Evolutionary conservation across 495 filamentous ascomycete genomes (phyloP).

Genomic region (Darksidea phi): DNA sequence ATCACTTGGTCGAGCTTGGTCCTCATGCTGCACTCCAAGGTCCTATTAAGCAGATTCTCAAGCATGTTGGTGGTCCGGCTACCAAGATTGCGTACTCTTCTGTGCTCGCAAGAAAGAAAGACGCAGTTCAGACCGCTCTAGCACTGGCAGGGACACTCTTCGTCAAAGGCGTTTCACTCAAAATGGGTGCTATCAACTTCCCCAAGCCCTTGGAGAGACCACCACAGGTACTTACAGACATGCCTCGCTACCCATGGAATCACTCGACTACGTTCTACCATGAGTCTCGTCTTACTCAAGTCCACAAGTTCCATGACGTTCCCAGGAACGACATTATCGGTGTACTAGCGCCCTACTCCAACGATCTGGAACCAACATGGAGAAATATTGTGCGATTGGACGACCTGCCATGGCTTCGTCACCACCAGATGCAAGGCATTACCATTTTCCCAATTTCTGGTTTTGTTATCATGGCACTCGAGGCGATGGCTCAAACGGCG

Average conservation of each 20-base stretch:
- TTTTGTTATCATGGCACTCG: constrained; percentile 24
- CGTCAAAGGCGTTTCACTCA: constrained; percentile 1
- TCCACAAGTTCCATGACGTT: constrained; percentile 5
- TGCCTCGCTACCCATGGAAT: constrained; percentile 28
- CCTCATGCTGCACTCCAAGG: constrained; percentile 65
- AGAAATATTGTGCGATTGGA: constrained; percentile 23
- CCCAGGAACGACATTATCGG: constrained; percentile 22
- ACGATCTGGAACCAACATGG: constrained; percentile 27
- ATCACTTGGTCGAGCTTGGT: constrained; percentile 56
- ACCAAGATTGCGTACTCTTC: constrained; percentile 19
- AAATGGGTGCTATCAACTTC: constrained; percentile 20
- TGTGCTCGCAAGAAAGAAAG: constrained; percentile 16
- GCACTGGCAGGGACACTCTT: constrained; percentile 25
- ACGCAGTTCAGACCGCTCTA: constrained; percentile 10
- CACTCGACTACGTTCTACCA: constrained; percentile 15
- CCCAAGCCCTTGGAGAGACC: constrained; percentile 1
- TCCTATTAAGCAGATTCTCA: constrained; percentile 45
- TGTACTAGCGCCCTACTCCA: constrained; percentile 11
- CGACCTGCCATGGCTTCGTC: constrained; percentile 26
- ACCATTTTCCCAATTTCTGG: constrained; percentile 29
- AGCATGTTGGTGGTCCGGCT: constrained; percentile 12
- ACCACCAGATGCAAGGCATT: constrained; percentile 19
- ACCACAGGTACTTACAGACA: constrained; percentile 4
- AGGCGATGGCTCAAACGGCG: constrained; percentile 13
- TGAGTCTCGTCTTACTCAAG: constrained; percentile 13